Percentiles rank a stretch among this genome's conserved stretches.
phyloP scores from a whole-genome alignment of 192 early-diverging fungal species.

The Linderina pennispora region DNA sequence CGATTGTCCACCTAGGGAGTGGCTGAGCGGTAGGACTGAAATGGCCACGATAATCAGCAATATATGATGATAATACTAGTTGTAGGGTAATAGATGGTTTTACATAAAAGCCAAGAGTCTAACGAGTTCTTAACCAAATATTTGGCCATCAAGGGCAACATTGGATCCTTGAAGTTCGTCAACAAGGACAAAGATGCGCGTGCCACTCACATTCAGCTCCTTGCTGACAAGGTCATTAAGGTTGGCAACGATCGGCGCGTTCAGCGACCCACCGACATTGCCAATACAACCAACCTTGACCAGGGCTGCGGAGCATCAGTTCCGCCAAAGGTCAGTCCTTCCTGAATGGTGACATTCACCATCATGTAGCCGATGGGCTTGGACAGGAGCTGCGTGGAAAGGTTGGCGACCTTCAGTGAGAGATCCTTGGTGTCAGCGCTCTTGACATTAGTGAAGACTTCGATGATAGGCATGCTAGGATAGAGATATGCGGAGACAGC shows the following conservation, averaged over 20 bases:
- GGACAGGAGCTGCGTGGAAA: slow-evolving; percentile 19
- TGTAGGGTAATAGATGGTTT: no score
- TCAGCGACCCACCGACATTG: slow-evolving; percentile 12
- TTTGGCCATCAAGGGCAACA: no score
- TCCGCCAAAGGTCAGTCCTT: slow-evolving; percentile 15
- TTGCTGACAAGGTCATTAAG: slow-evolving; percentile 8
- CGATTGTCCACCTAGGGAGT: no score
- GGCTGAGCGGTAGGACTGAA: no score
- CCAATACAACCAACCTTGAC: slow-evolving; percentile 16
- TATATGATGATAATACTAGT: no score
- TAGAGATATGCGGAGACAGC: neutral
- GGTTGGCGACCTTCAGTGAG: slow-evolving; percentile 7
- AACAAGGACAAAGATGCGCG: slow-evolving; percentile 13
- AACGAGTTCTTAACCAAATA: no score
- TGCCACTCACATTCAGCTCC: slow-evolving; percentile 7
- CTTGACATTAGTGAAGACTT: slow-evolving; percentile 13
- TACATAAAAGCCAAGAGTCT: no score
- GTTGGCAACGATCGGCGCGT: slow-evolving; percentile 8
- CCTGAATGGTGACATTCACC: slow-evolving; percentile 4
- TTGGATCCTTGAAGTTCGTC: no score
- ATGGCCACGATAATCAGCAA: no score
- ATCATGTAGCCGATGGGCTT: slow-evolving; percentile 21
- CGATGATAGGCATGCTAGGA: slow-evolving; percentile 15
- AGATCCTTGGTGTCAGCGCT: slow-evolving; percentile 8
- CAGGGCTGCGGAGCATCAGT: slow-evolving; percentile 15